Evolutionary conservation across 352 stramenopile species (phyloP), one percentile per base, ranked within the genome.

Genomic region (Pilasporangium apinafurcum): DNA sequence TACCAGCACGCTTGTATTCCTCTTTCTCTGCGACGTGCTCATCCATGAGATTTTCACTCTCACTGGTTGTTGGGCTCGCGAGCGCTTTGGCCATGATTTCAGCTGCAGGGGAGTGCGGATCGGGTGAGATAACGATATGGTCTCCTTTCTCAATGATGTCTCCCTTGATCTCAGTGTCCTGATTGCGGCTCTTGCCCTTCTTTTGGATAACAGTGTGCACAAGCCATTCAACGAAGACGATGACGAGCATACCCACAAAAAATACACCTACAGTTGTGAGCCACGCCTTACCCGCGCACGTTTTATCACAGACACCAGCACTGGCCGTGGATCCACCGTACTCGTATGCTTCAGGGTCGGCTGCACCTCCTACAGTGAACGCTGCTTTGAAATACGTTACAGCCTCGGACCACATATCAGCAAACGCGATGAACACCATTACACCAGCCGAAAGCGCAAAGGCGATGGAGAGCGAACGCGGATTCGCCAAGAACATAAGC

Each of bases 1-100:
- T 60, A 43, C 93, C 92, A 43, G 95, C 89, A 16, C 74, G 70
- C 20, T 83, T 68, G 39, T 92, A 84, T 21, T 79, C 59, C 8
- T 70, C 45, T 48, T 83, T 77, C 16, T 44, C 39, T 28, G 53
- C 47, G 3, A 28, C 37, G 5, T 56, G 22, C 8, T 65, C 43
- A 13, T 56, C 43, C 3, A 53, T 48, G 16, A 66, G 50, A 5
- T 40, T 51, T 0, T 45, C 28, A 2, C 31, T 27, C 31, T 67
- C 58, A 8, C 37, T 34, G 21, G 20, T 20, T 20, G 20, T 37
- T 8, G 32, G 32, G 1, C 16, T 37, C 32, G 20, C 16, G 1
- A 37, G 32, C 5, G 12, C 32, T 3, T 16, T 20, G 32, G 22
- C 16, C n/a, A 34, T 16, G 20, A 35, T 29, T 14, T 13, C 35